These are phyloP conservation scores for Corymbia maculata DNA, from an alignment of 345 rosid genomes.

Conservation along the genomic window DNA sequence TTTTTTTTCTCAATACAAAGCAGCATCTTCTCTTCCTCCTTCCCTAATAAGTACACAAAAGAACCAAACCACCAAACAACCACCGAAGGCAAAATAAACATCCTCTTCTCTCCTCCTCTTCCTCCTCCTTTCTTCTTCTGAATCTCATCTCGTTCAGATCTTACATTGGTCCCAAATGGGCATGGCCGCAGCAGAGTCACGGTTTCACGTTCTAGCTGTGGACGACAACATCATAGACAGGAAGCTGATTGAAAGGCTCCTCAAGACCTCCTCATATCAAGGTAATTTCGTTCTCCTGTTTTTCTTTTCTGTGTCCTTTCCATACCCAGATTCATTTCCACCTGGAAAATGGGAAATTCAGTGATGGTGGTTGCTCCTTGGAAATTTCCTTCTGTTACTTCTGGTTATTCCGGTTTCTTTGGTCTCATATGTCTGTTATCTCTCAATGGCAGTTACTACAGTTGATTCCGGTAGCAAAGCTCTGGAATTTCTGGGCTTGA, in stretches of 20 bases:
- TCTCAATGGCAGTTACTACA: constrained; percentile 40
- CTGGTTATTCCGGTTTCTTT: background rate
- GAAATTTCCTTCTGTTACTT: background rate
- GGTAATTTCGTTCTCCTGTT: constrained; percentile 17
- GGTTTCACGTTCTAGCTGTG: constrained; percentile 91
- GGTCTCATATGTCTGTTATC: background rate
- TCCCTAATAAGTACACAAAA: background rate
- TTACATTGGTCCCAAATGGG: constrained; percentile 36
- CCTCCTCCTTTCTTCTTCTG: background rate
- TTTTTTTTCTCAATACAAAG: background rate
- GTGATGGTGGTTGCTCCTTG: background rate
- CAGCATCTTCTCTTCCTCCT: background rate
- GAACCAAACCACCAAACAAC: background rate
- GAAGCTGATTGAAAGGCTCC: constrained; percentile 81
- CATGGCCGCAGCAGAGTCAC: constrained; percentile 32
- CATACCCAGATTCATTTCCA: background rate
- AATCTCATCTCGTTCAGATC: background rate
- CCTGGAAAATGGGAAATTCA: background rate
- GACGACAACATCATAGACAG: constrained; percentile 82
- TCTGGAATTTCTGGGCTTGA: constrained; percentile 53
- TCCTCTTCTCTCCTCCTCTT: background rate
- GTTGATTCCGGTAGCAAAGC: constrained; percentile 81
- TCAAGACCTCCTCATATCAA: constrained; percentile 85
- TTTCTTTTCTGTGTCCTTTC: background rate
- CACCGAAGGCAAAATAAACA: background rate